phyloP scores from a whole-genome alignment of 345 rosid genomes.

The Heritiera fomes region DNA sequence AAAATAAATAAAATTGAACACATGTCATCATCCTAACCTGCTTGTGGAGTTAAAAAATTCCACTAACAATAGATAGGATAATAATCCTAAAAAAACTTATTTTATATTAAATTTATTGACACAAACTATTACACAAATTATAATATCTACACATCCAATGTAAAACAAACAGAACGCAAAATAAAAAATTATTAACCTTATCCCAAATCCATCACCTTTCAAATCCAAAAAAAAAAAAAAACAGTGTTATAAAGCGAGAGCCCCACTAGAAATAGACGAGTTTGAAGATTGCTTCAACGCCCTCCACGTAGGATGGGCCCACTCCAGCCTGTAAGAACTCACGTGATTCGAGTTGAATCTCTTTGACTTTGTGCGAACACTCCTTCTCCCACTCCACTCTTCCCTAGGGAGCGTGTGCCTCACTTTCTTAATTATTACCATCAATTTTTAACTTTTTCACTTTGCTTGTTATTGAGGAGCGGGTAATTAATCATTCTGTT shows the following conservation, averaged over 20 bases:
- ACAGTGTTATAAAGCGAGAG: neutral
- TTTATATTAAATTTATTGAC: too few relatives aligned
- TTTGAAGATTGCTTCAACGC: constrained; percentile 33
- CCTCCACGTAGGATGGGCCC: constrained; percentile 52
- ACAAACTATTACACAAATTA: too few relatives aligned
- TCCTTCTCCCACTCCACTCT: constrained; percentile 12
- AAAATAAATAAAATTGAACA: too few relatives aligned
- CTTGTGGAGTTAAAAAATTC: too few relatives aligned
- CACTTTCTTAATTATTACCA: constrained; percentile 16
- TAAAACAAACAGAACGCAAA: too few relatives aligned
- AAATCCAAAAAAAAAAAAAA: neutral
- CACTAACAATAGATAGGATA: too few relatives aligned
- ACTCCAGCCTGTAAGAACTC: constrained; percentile 67
- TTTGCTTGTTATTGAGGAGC: neutral
- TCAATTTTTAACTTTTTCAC: neutral
- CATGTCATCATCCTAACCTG: too few relatives aligned
- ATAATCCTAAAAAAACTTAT: too few relatives aligned
- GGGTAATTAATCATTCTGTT: neutral
- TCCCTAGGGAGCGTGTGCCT: constrained; percentile 22
- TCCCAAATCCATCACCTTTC: constrained; percentile 32
- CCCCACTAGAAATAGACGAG: constrained; percentile 18
- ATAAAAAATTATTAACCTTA: too few relatives aligned
- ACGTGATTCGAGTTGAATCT: constrained; percentile 50
- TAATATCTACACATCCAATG: too few relatives aligned
- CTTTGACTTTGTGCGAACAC: constrained; percentile 34